Percentiles rank a stretch among this genome's conserved stretches.
Evolutionary conservation across 495 filamentous ascomycete species (phyloP).

Genomic region (Penicillium mononematosum): DNA sequence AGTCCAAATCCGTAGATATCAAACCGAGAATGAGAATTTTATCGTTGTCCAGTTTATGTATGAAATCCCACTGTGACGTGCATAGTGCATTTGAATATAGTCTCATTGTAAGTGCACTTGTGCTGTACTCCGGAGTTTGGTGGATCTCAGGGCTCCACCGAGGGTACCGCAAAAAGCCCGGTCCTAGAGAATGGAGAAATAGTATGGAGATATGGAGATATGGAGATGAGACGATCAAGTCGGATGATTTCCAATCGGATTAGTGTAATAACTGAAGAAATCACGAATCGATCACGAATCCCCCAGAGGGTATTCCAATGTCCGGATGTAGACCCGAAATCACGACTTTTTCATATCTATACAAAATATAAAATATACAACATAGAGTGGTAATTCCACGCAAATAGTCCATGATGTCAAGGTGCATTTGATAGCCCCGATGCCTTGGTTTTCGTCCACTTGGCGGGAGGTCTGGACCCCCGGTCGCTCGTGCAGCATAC

Average conservation of each 20-base stretch:
- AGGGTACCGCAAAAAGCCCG: constrained; percentile 9
- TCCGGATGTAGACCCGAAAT: constrained; percentile 6
- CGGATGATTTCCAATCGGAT: not conserved
- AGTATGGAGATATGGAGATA: constrained; percentile 1
- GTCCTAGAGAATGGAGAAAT: constrained; percentile 1
- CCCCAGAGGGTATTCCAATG: not conserved
- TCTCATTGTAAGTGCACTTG: constrained; percentile 1
- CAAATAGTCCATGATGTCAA: constrained; percentile 25
- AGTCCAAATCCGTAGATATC: not conserved
- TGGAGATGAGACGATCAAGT: not conserved
- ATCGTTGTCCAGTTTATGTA: constrained; percentile 4
- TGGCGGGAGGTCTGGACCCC: constrained; percentile 22
- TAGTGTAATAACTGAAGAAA: not conserved
- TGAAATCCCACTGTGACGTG: constrained; percentile 28
- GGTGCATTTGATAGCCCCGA: constrained; percentile 21
- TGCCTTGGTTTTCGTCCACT: constrained; percentile 28
- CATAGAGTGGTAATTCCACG: constrained; percentile 18
- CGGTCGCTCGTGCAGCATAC: constrained; percentile 16
- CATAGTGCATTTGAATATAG: constrained; percentile 23
- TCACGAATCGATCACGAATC: not conserved
- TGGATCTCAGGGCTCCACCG: constrained; percentile 24
- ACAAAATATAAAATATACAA: no score
- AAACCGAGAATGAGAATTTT: constrained; percentile 1
- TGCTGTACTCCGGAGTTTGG: constrained; percentile 17
- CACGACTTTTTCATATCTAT: constrained; percentile 4